A percentile compares a stretch with the other conserved stretches of the same genome.
phyloP scores from a whole-genome alignment of 306 rosid species.

The Quercus mongolica region DNA sequence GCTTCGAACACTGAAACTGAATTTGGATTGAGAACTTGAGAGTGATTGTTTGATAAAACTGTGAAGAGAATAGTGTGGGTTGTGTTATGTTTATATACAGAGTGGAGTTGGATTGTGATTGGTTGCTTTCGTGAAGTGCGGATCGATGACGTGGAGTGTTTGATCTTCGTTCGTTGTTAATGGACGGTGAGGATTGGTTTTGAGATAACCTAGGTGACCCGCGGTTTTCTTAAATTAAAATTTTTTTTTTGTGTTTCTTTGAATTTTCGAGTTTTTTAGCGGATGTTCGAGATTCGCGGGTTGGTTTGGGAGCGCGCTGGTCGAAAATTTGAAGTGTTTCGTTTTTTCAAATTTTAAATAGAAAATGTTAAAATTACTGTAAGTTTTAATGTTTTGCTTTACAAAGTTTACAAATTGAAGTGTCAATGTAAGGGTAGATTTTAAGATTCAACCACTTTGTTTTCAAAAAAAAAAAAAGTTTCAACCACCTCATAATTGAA shows the following conservation, averaged over 20 bases:
- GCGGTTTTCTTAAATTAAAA: not conserved
- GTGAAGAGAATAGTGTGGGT: rapidly evolving
- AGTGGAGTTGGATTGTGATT: conserved; percentile 12
- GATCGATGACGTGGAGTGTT: conserved; percentile 28
- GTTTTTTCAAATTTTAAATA: no score
- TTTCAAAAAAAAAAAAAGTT: no score
- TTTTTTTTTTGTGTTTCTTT: not conserved
- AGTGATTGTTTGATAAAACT: not conserved
- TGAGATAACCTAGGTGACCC: not conserved
- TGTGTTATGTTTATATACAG: not conserved
- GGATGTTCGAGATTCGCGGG: not conserved
- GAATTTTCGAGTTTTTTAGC: no score
- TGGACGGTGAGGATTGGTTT: conserved; percentile 23
- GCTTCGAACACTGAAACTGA: no score
- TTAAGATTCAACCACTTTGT: no score
- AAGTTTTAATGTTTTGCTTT: no score
- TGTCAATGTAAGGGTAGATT: no score
- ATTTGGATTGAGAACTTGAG: not conserved
- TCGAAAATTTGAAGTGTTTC: no score
- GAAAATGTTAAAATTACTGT: no score
- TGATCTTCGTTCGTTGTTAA: not conserved
- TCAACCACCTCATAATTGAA: no score
- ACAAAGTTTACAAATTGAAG: no score
- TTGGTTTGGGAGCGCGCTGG: no score
- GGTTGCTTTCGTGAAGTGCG: not conserved